Evolutionary conservation across 1,139 yeast genomes (phyloP), one percentile per base, ranked within the genome.

Genomic region (Pichia sp.): DNA sequence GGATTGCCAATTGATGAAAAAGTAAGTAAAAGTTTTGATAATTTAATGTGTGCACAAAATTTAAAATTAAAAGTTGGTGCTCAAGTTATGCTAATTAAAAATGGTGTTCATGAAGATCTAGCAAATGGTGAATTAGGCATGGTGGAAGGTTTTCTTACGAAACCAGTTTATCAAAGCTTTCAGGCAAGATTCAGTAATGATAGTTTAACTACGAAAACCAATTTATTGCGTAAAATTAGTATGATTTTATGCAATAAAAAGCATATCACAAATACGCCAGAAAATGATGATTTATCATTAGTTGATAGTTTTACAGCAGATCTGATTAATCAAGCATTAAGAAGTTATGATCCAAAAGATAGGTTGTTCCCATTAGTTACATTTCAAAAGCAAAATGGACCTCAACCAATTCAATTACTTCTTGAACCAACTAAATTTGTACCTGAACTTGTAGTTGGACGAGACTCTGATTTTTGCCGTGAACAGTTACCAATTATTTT

Each of bases 61-160:
- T 59, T 91, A 16, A 69, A 67, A 20, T 65, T 91, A 51, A 89
- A 88, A 56, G 70, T 72, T 35, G 89, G 89, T 23, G 91, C 96
- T 0, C 98, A 91, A 62, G 97, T 91, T 0, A 91, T 91, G 97
- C 80, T 93, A 69, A 74, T 89, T 44, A 89, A 89, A 59, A 91
- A 91, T 60, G 56, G 51, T 27, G 24, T 50, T 2, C 73, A 84
- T 41, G 95, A 88, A 57, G 72, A 80, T 1, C 67, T 91, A 34
- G 97, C 89, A 4, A 91, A 91, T 62, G 98, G 98, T 0, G 79
- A 95, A 0, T 65, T 89, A 33, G 98, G 98, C 0, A 81, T 73
- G 48, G 87, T 91, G 1, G 59, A 85, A 21, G 89, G 78, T 43
- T 88, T 91, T 53, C 35, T 52, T 7, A 44, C 54, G 16, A 30